Conservation (phyloP, 306 rosid species). For the Dicorynia guianensis region DNA sequence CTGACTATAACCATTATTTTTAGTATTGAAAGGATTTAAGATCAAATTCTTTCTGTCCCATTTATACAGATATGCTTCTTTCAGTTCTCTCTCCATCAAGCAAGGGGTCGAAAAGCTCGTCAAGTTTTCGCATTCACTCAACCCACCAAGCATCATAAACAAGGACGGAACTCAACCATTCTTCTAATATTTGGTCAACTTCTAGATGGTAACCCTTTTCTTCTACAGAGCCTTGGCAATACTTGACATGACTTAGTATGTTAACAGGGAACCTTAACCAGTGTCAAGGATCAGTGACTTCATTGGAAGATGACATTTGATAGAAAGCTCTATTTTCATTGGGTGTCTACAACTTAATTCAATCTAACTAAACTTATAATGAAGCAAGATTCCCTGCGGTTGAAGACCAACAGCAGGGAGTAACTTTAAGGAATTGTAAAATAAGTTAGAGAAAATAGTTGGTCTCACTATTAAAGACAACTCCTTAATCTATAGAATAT, state of each 20-base stretch:
- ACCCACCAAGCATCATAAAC: neutral
- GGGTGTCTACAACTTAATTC: neutral
- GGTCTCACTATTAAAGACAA: too few relatives aligned
- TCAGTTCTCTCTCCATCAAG: neutral
- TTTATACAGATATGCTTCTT: too few relatives aligned
- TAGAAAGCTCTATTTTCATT: constrained; percentile 1
- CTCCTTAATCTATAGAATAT: too few relatives aligned
- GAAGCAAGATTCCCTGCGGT: too few relatives aligned
- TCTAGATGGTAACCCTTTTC: neutral
- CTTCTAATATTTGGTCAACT: neutral
- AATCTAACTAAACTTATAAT: neutral
- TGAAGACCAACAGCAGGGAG: too few relatives aligned
- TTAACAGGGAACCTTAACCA: neutral
- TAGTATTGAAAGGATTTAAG: too few relatives aligned
- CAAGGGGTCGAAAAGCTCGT: neutral
- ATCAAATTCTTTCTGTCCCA: too few relatives aligned
- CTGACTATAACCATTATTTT: too few relatives aligned
- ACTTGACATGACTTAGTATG: neutral
- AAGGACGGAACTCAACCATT: neutral
- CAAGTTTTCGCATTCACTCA: neutral
- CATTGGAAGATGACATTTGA: neutral
- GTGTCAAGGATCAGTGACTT: constrained; percentile 2
- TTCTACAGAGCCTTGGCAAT: neutral
- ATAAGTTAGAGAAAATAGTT: too few relatives aligned
- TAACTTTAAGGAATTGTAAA: too few relatives aligned